Evolutionary conservation across 2,329 filamentous ascomycete genomes (phyloP), one percentile per base, ranked within the genome.

Genomic region (Decorospora gaudefroyi): DNA sequence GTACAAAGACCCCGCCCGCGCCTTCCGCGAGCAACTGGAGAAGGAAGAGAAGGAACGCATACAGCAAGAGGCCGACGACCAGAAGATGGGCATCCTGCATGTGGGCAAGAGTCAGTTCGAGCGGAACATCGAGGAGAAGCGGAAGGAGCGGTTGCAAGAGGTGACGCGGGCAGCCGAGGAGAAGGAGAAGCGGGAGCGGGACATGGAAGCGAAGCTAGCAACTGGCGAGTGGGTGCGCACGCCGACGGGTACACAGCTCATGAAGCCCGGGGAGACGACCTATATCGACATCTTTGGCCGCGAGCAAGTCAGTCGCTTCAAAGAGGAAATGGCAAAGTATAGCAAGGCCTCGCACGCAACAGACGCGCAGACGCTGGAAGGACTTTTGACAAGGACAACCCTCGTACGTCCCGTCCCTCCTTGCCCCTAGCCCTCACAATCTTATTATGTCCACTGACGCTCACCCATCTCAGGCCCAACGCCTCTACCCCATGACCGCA

Each of bases 1-100:
- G 42, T 68, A 69, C 59, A 69, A 69, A 33, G 65, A 69, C 36
- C 66, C 66, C 12, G 66, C 64, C 6, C 57, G 64, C 21, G 60
- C 59, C 4, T 69, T 62, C 40, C 51, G 59, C 18, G 66, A 68
- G 18, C 53, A 70, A 42, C 49, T 68, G 48, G 62, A 67, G 43
- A 63, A 68, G 41, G 59, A 67, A 44, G 51, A 56, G 16, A 57
- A 59, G n/a, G 55, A 60, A 29, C 46, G 53, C 6, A 51, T 59
- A 22, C 51, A 53, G 16, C 42, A 58, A 18, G 53, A 61, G 36
- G 45, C 46, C n/a, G 56, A 62, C 29, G 45, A 58, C 13, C 51
- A 58, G 27, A 59, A 57, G 42, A 68, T 68, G 27, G 67, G 67
- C 27, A 66, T 68, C 16, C 52, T 70, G 41, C 63, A 63, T 22